Base-by-base conservation (phyloP, 2,329 filamentous ascomycete species). In the Calonectria pseudoreteaudii region DNA sequence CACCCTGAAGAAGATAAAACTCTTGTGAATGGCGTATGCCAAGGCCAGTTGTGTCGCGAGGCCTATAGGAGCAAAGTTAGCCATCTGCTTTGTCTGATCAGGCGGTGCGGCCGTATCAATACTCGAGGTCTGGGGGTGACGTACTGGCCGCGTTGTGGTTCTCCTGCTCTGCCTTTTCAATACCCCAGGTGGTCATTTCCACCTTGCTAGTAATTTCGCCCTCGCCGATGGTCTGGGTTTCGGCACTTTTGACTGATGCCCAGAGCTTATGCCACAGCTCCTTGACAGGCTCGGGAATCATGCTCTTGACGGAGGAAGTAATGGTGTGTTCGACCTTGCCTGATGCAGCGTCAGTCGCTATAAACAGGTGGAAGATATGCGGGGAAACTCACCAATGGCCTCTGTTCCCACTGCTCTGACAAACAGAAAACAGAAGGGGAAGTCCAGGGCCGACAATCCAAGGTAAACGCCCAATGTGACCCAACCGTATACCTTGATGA, bases 1-100 rank as follows among this genome's bases (percentile, higher is more conserved):
- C 13, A 99, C 95, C n/a, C 97, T 92, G 77, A 98, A 85, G 85
- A 99, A 98, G 81, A 99, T 98, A 84, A 98, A 95, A 79, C 94
- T 97, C 87, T 99, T 99, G 89, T 99, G 97, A 72, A 99, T 95
- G 34, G 96, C 96, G 82, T 99, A 99, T 16, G 97, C 97, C 64
- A 99, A 90, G 20, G 95, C 95, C 36, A 99, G 88, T 83, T 98
- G 95, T 11, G 97, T 98, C 66, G 89, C 91, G 41, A 93, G 84
- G 79, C 91, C 91, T 93, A 76, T 34, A 50, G 41, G 34, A 49
- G 62, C 49, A n/a, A 60, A 65, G 77, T 83, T 78, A 83, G 79
- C 70, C 44, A 76, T 72, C 73, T 28, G 49, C 62, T 62, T 52
- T 41, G 68, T 49, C 34, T 23, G 66, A 20, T 36, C 52, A 16